Evolutionary conservation across 140 eudicot genomes (phyloP).

Genomic region (Anethum foeniculum): DNA sequence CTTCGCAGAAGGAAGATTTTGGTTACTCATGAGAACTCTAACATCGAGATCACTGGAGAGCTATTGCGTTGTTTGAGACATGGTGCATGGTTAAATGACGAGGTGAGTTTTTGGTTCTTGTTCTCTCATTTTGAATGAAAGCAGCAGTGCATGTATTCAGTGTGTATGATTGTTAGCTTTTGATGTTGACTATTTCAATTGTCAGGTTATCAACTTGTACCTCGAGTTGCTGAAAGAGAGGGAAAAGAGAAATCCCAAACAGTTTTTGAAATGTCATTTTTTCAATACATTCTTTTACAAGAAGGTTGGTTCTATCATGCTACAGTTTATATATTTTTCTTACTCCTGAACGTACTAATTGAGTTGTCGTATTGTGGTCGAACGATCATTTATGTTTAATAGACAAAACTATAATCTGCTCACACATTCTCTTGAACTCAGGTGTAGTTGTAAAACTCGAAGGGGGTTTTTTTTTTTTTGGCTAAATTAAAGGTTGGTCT

Average conservation of each 20-base stretch:
- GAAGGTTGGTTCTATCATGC: conserved; percentile 49
- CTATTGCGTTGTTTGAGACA: conserved; percentile 70
- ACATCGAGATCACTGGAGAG: conserved; percentile 71
- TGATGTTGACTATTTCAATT: conserved; percentile 12
- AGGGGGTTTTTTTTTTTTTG: too few relatives aligned
- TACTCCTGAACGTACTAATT: not conserved
- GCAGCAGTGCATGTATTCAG: not conserved
- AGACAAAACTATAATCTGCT: not conserved
- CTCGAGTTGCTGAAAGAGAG: conserved; percentile 82
- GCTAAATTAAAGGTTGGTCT: not conserved
- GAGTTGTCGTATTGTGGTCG: not conserved
- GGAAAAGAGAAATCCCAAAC: conserved; percentile 76
- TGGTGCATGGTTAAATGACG: conserved; percentile 83
- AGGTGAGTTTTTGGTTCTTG: conserved; percentile 36
- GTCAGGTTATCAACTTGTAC: conserved; percentile 79
- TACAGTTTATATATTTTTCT: not conserved
- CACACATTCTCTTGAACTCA: not conserved
- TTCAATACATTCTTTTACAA: conserved; percentile 89
- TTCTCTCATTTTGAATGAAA: not conserved
- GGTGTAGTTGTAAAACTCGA: not conserved
- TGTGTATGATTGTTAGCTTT: conserved; percentile 6
- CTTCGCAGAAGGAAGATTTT: conserved; percentile 51
- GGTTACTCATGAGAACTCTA: conserved; percentile 69
- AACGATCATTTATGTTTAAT: not conserved
- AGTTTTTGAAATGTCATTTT: conserved; percentile 80